Conservation (phyloP, 2,329 filamentous ascomycete species). For the Nannizziopsis barbatae region DNA sequence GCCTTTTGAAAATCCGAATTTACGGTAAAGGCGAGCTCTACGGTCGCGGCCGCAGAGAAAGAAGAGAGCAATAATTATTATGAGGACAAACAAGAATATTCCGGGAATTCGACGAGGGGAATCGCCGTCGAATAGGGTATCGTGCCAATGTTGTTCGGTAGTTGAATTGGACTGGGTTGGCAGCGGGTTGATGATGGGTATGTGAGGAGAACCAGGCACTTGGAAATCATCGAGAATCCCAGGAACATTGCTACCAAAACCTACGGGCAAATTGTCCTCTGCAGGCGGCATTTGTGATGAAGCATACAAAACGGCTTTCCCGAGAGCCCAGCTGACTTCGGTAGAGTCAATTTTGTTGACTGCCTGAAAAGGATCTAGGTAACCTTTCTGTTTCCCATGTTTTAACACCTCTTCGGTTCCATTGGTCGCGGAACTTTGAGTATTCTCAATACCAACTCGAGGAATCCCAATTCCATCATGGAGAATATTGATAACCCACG, state of each 20-base stretch:
- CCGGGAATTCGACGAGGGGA: constrained; percentile 60
- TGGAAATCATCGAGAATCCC: constrained; percentile 68
- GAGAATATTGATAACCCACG: constrained; percentile 92
- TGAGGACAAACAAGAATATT: constrained; percentile 63
- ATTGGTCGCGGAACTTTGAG: constrained; percentile 48
- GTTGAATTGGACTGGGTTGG: constrained; percentile 21
- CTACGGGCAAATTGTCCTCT: constrained; percentile 59
- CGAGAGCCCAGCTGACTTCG: constrained; percentile 94
- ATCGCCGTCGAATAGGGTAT: constrained; percentile 53
- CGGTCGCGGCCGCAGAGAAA: constrained; percentile 71
- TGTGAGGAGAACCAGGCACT: constrained; percentile 45
- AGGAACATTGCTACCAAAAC: constrained; percentile 77
- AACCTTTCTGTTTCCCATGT: constrained; percentile 60
- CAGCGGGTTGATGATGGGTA: constrained; percentile 22
- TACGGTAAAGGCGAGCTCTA: constrained; percentile 50
- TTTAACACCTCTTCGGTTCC: constrained; percentile 59
- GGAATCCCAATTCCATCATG: constrained; percentile 94
- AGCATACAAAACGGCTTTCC: constrained; percentile 92
- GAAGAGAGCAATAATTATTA: constrained; percentile 58
- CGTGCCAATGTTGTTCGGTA: constrained; percentile 46
- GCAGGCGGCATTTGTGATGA: constrained; percentile 69
- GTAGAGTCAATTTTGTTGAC: constrained; percentile 84
- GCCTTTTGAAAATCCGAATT: constrained; percentile 32
- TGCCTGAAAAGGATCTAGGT: constrained; percentile 76
- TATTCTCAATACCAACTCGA: constrained; percentile 63